Base-by-base conservation (phyloP, 2,329 filamentous ascomycete genomes). In the Stagonosporopsis vannaccii region DNA sequence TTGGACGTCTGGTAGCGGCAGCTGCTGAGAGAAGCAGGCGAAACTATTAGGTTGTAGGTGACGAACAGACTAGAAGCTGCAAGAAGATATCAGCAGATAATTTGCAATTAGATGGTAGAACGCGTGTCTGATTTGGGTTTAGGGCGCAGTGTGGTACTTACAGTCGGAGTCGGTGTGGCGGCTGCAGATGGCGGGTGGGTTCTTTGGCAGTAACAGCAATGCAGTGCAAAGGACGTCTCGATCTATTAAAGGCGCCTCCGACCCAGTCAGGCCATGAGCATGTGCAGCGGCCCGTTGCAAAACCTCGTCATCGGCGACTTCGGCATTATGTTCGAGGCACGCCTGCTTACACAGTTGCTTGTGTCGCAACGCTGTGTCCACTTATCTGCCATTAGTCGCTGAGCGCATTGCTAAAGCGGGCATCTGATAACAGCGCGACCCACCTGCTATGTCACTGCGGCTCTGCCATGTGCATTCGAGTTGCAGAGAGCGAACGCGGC, bases 101-200 rank as follows among this genome's bases (percentile, higher is more conserved):
- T 65, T 68, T 69, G 63, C 62, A 56, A 69, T 62, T 64, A 39
- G 53, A 70, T 60, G 58, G 64, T 63, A 57, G 65, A 64, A 66
- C 58, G 58, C 61, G 59, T 50, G 40, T 49, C 63, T 62, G 43
- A 36, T 51, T 59, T 50, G 35, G 66, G 63, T 42, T 62, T 71
- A 71, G 67, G 48, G 46, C 50, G 40, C 28, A 53, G 37, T 56
- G 54, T 55, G 42, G 33, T 44, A 51, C 49, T 44, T 33, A 51
- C 50, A 42, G 51, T 57, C 35, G 40, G 42, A 36, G 52, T 59
- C 49, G 28, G 47, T 56, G 53, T 56, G 53, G 43, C 53, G 53
- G 45, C 47, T 50, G 52, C 56, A 63, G 48, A 42, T 48, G 30
- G 39, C 49, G 37, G 37, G 42, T 45, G n/a, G 13, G 26, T 35